Base-by-base conservation (phyloP, 2,329 filamentous ascomycete genomes). In the Fusarium subtropicale region DNA sequence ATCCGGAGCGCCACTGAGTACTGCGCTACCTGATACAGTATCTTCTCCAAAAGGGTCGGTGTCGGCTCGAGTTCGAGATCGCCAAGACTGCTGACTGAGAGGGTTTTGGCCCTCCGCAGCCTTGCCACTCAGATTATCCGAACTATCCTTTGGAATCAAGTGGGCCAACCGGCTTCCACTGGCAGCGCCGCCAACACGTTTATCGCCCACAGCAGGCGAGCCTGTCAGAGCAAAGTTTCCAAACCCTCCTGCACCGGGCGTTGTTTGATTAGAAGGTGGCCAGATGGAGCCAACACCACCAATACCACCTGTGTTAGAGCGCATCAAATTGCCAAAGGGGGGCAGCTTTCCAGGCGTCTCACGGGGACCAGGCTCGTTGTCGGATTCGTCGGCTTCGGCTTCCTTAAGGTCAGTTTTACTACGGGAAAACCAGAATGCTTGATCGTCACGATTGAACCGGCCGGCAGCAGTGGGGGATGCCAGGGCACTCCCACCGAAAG, bases 101-200 rank as follows among this genome's bases (percentile, higher is more conserved):
- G 78, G 62, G 54, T 74, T 79, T 18, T 77, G 74, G 62, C 83
- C 85, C 56, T 89, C 89, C 64, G 79, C 82, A 26, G 83, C 79
- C 74, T 87, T 86, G 47, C 75, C 74, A 18, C 81, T 79, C 28
- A 88, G 81, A 63, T 90, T 90, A 64, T 97, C 93, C 5, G 85
- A 82, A 71, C 86, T 91, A 36, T 93, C 91, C 80, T 94, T 97
- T 22, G 89, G 90, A 71, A 97, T 91, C 24, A 97, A 80, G 75
- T 93, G 93, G 71, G 94, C 95, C 74, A 97, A 89, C 30, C 94
- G 90, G 77, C 94, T 97, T 76, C 93, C 92, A 4, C 92, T 89
- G 60, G 91, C 86, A 30, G 87, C 80, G 75, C 87, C 90, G 30
- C 89, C 90, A 74, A 91, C 87, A 12, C 92, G 89, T 81, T 96